These are phyloP conservation scores for Dactylellina drechsleri DNA, from an alignment of 2,329 filamentous ascomycete species.

Conservation along the genomic window DNA sequence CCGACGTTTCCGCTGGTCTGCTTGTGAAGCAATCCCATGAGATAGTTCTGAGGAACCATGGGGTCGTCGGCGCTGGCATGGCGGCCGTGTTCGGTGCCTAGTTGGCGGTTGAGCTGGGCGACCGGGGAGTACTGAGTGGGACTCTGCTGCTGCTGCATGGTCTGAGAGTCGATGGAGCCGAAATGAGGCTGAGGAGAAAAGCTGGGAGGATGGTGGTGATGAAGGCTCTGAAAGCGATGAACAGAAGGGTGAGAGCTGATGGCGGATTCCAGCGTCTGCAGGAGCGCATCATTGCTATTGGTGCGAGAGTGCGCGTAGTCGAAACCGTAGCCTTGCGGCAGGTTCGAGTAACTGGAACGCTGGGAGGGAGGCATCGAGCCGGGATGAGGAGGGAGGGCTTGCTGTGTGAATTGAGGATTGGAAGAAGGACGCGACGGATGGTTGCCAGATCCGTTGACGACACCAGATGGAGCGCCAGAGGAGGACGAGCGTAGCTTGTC, in stretches of 20 bases:
- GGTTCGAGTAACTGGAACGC: slow-evolving; percentile 36
- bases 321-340: slow-evolving; percentile 34
- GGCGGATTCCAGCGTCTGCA: slow-evolving; percentile 55
- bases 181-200: slow-evolving; percentile 68
- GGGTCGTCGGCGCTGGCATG: slow-evolving; percentile 44
- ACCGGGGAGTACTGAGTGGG: slow-evolving; percentile 19
- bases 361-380: slow-evolving; percentile 29
- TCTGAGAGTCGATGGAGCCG: slow-evolving; percentile 66
- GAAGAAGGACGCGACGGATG: slow-evolving; percentile 39
- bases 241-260: slow-evolving; percentile 55
- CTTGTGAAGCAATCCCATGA: slow-evolving; percentile 52
- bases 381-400: slow-evolving; percentile 4
- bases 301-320: slow-evolving; percentile 44
- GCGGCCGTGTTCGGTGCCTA: slow-evolving; percentile 47
- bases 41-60: slow-evolving; percentile 50
- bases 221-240: slow-evolving; percentile 59
- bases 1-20: slow-evolving; percentile 42
- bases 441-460: slow-evolving; percentile 16
- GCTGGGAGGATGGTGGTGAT: slow-evolving; percentile 59
- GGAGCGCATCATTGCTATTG: slow-evolving; percentile 46
- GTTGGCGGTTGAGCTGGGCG: slow-evolving; percentile 46
- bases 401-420: slow-evolving; percentile 43
- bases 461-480: neutral
- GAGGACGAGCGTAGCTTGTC: slow-evolving; percentile 42
- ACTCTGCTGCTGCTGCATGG: slow-evolving; percentile 32